phyloP scores from a whole-genome alignment of 306 rosid species.

The Glycine tomentella region DNA sequence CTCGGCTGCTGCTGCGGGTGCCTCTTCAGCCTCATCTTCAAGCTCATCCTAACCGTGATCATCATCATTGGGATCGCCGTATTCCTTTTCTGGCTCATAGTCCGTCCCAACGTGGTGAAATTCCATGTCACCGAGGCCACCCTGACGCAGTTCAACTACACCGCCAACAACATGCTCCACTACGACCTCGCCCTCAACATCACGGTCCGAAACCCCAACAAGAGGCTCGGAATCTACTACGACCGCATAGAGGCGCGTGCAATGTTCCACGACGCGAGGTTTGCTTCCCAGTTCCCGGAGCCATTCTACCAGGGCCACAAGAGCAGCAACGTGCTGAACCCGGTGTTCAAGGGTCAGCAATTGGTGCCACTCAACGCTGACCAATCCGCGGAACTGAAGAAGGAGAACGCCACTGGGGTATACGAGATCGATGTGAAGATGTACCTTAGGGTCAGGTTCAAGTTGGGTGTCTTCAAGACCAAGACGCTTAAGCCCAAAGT shows the following conservation, averaged over 20 bases:
- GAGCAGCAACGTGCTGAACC: slow-evolving; percentile 51
- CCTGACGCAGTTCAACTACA: slow-evolving; percentile 51
- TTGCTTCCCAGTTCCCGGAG: slow-evolving; percentile 13
- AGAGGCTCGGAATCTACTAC: slow-evolving; percentile 69
- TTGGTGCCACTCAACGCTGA: slow-evolving; percentile 35
- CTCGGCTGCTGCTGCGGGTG: slow-evolving; percentile 49
- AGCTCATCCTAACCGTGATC: slow-evolving; percentile 44
- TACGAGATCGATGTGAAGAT: slow-evolving; percentile 66
- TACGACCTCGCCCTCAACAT: slow-evolving; percentile 55
- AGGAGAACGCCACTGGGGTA: slow-evolving; percentile 52
- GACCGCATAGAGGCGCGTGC: slow-evolving; percentile 68
- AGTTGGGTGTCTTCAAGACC: slow-evolving; percentile 56
- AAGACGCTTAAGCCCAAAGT: slow-evolving; percentile 65
- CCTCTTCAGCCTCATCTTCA: slow-evolving; percentile 49
- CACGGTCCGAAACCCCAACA: slow-evolving; percentile 75
- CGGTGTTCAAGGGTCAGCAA: slow-evolving; percentile 56
- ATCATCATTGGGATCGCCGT: slow-evolving; percentile 44
- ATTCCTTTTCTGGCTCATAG: slow-evolving; percentile 57
- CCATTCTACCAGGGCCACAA: slow-evolving; percentile 79
- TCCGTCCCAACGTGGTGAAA: slow-evolving; percentile 53
- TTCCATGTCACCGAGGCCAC: slow-evolving; percentile 56
- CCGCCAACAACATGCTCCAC: slow-evolving; percentile 40
- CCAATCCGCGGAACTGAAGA: slow-evolving; percentile 36
- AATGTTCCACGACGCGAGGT: slow-evolving; percentile 53
- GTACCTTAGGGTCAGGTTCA: slow-evolving; percentile 64